Evolutionary conservation across 140 eudicot genomes (phyloP).

Genomic region (Senecio squalidus): DNA sequence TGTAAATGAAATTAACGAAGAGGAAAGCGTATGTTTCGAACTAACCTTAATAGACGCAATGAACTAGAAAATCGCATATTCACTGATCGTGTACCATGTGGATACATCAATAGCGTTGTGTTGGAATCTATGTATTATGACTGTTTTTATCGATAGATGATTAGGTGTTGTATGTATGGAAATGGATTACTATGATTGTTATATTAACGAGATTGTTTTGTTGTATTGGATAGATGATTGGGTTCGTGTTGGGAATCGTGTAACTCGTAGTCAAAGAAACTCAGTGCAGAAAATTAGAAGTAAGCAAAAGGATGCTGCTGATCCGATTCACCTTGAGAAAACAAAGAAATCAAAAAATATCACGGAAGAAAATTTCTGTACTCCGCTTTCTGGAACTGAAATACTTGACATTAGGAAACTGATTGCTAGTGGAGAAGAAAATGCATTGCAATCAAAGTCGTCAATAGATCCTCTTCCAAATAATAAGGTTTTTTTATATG

Average conservation of each 20-base stretch:
- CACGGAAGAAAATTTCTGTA: neutral
- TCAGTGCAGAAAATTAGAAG: slow-evolving; percentile 14
- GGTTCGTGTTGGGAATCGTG: slow-evolving; percentile 17
- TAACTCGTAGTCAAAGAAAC: slow-evolving; percentile 14
- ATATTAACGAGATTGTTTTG: slow-evolving; percentile 4
- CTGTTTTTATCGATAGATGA: neutral
- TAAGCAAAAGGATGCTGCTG: neutral
- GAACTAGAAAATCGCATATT: no score
- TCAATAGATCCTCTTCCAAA: slow-evolving; percentile 31
- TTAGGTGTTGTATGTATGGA: neutral
- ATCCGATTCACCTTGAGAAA: neutral
- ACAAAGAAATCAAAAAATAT: neutral
- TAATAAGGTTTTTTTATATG: slow-evolving; percentile 38
- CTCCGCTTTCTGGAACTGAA: neutral
- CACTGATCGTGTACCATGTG: no score
- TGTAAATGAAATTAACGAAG: no score
- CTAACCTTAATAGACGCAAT: no score
- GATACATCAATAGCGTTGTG: no score
- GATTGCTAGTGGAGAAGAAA: slow-evolving; percentile 19
- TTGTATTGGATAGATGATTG: slow-evolving; percentile 20
- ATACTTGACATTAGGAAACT: neutral
- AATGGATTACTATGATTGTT: slow-evolving; percentile 1
- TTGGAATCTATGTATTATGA: neutral
- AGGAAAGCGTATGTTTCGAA: no score
- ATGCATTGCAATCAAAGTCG: slow-evolving; percentile 20